Percentiles rank a stretch among this genome's conserved stretches.
These are phyloP conservation scores for Favolaschia claudopus DNA, from an alignment of 768 basidiomycete genomes.

Conservation along the genomic window DNA sequence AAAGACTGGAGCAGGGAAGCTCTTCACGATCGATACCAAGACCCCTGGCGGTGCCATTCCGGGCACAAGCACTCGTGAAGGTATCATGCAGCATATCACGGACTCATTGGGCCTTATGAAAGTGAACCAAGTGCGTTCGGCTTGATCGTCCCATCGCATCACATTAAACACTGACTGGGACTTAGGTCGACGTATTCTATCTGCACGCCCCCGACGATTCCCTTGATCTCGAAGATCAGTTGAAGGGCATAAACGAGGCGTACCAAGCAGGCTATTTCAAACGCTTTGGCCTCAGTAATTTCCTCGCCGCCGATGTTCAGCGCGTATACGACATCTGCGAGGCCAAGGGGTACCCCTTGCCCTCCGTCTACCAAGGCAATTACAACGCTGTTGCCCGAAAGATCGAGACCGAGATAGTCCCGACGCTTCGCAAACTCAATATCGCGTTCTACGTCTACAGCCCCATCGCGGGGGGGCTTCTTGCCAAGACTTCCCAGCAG, in stretches of 20 bases:
- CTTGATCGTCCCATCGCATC: no score
- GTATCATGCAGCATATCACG: not conserved
- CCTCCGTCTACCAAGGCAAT: not conserved
- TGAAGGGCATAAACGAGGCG: not conserved
- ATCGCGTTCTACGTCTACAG: slow-evolving; percentile 2
- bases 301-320: not conserved
- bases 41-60: not conserved
- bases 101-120: no score
- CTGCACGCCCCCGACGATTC: not conserved
- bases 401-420: not conserved
- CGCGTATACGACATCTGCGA: not conserved
- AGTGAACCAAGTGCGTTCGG: no score
- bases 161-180: not conserved
- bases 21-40: not conserved
- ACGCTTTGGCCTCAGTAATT: not conserved
- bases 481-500: not conserved
- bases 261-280: not conserved
- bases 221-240: not conserved
- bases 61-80: not conserved
- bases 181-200: not conserved
- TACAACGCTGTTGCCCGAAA: slow-evolving; percentile 1
- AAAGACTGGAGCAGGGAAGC: not conserved
- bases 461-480: not conserved
- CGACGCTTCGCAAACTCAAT: not conserved
- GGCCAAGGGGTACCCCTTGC: not conserved